phyloP scores from a whole-genome alignment of 257 asterid species.

The Misopates orontium region DNA sequence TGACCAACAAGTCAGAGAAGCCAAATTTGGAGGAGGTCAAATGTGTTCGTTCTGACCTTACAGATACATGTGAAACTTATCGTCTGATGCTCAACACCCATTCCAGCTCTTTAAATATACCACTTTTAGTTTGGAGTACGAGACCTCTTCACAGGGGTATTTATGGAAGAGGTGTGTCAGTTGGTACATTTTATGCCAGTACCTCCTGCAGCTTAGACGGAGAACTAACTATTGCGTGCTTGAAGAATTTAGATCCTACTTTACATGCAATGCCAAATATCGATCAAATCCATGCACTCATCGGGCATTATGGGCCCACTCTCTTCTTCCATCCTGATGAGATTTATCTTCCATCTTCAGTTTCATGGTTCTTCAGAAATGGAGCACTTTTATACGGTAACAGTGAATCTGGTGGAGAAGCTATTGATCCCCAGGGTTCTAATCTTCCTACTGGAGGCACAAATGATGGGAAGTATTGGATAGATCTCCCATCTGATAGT shows the following conservation, averaged over 20 bases:
- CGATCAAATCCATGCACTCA: slow-evolving; percentile 70
- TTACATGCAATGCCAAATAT: slow-evolving; percentile 80
- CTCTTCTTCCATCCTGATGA: slow-evolving; percentile 84
- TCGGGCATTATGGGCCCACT: slow-evolving; percentile 77
- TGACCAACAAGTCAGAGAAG: slow-evolving; percentile 56
- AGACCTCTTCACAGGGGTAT: slow-evolving; percentile 75
- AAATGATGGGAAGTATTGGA: slow-evolving; percentile 79
- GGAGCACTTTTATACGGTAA: slow-evolving; percentile 63
- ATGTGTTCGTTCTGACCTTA: slow-evolving; percentile 77
- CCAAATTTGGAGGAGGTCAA: slow-evolving; percentile 59
- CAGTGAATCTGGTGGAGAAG: slow-evolving; percentile 38
- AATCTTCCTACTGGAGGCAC: slow-evolving; percentile 77
- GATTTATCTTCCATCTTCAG: slow-evolving; percentile 78
- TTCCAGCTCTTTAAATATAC: slow-evolving; percentile 42
- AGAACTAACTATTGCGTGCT: slow-evolving; percentile 58
- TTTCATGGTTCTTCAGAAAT: slow-evolving; percentile 77
- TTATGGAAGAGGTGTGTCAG: slow-evolving; percentile 64
- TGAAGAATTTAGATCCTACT: slow-evolving; percentile 60
- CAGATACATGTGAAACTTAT: slow-evolving; percentile 64
- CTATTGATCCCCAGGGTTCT: slow-evolving; percentile 62
- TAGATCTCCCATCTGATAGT: slow-evolving; percentile 67
- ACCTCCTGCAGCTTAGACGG: slow-evolving; percentile 36
- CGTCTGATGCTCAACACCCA: slow-evolving; percentile 38
- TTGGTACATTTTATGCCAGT: slow-evolving; percentile 72
- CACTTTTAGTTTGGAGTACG: slow-evolving; percentile 54